phyloP scores from a whole-genome alignment of 1,284 basidiomycete species.

The Cystobasidium slooffiae region DNA sequence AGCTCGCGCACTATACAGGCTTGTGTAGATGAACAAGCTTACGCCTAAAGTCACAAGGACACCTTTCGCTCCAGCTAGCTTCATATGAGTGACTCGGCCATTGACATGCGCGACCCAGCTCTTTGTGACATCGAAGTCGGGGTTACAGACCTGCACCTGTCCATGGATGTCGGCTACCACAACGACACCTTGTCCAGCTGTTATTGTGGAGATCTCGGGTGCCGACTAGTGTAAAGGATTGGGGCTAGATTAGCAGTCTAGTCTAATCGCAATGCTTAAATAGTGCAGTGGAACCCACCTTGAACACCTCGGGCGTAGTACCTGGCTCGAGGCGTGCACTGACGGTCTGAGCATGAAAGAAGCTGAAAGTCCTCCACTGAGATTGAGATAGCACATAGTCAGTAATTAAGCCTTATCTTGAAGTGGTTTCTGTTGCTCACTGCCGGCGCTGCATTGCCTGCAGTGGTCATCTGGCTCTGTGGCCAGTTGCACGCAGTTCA shows the following conservation, averaged over 20 bases:
- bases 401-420: neutral
- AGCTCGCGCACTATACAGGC: neutral
- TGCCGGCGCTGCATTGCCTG: conserved; percentile 35
- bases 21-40: conserved; percentile 55
- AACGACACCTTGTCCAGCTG: conserved; percentile 67
- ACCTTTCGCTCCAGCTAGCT: conserved; percentile 59
- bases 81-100: conserved; percentile 45
- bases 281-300: conserved; percentile 60
- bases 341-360: conserved; percentile 74
- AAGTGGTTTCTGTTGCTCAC: conserved; percentile 1
- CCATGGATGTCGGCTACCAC: conserved; percentile 82
- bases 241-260: neutral
- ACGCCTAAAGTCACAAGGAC: conserved; percentile 83
- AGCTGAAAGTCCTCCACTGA: conserved; percentile 58
- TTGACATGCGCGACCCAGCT: conserved; percentile 51
- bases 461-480: conserved; percentile 31
- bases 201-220: conserved; percentile 71
- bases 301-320: conserved; percentile 74
- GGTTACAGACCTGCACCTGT: conserved; percentile 72
- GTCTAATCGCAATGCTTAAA: neutral
- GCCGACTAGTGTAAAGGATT: conserved; percentile 54
- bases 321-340: conserved; percentile 78
- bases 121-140: conserved; percentile 69
- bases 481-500: conserved; percentile 13
- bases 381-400: neutral